Base-by-base conservation (phyloP, 2,329 filamentous ascomycete species). In the Madurella mycetomatis region DNA sequence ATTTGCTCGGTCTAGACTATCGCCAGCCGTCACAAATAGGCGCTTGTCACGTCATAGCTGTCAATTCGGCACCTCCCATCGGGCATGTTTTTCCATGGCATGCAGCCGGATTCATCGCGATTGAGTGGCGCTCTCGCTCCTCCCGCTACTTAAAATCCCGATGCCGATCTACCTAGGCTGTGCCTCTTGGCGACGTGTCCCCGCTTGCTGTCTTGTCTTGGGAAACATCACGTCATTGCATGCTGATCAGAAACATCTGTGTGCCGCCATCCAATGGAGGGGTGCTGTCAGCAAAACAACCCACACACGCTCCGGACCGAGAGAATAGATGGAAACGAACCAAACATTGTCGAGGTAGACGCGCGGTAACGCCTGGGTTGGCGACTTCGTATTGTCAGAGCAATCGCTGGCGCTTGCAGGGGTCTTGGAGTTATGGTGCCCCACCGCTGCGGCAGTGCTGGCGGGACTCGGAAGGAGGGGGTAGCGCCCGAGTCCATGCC, bases 401-500 rank as follows among this genome's bases (percentile, higher is more conserved):
- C 44, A 57, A 48, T 25, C 49, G 51, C 47, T 48, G 57, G 45
- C 16, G 41, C 41, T 32, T 48, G 57, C 54, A 53, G 39, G 55
- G 57, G 48, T 50, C 11, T 47, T 32, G 9, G 30, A 12, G 25
- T 31, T n/a, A 16, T 18, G 17, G 30, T n/a, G 18, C 39, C 49
- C 57, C 57, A 53, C 54, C 30, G 34, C 39, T 57, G 57, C 57
- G 57, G 57, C 57, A 54, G 54, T 57, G 54, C 51, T 45, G 41
- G 43, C 51, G 52, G 49, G 37, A 18, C 25, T 25, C 7, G 25
- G 25, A n/a, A n/a, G 25, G 25, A 25, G 25, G 7, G 7, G 7
- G 25, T 7, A 3, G 25, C 25, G 7, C 25, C 25, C 3, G 7
- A 25, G 25, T 52, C n/a, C 46, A 37, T n/a, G 40, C 16, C 31